phyloP scores from a whole-genome alignment of 169 alveolate species.

The Plasmodium relictum region DNA sequence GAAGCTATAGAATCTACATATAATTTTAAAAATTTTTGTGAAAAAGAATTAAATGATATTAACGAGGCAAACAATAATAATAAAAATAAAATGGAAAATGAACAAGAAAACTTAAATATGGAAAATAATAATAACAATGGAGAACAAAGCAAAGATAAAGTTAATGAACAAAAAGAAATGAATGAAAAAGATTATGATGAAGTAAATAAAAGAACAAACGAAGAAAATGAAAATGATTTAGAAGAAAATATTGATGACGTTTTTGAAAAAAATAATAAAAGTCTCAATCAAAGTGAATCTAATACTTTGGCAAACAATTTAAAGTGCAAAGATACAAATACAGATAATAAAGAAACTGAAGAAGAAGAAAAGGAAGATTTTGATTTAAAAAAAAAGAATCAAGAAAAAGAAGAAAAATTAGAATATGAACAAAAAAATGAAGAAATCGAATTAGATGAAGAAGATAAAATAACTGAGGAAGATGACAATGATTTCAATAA shows the following conservation, averaged over 20 bases:
- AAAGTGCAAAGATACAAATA: constrained; percentile 10
- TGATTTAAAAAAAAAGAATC: constrained; percentile 65
- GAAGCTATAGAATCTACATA: constrained; percentile 84
- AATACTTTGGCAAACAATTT: neutral
- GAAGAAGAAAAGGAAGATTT: constrained; percentile 32
- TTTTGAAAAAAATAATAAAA: constrained; percentile 56
- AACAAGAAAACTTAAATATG: constrained; percentile 80
- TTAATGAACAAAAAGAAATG: constrained; percentile 37
- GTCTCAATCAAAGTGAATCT: constrained; percentile 34
- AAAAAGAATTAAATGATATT: constrained; percentile 81
- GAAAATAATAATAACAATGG: constrained; percentile 73
- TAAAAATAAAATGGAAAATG: constrained; percentile 75
- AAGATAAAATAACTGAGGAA: neutral
- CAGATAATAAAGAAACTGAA: constrained; percentile 5
- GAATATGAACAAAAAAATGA: neutral
- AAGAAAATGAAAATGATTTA: constrained; percentile 22
- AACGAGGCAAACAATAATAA: constrained; percentile 83
- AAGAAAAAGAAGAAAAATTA: constrained; percentile 44
- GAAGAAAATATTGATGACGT: constrained; percentile 81
- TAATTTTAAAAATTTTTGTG: constrained; percentile 84
- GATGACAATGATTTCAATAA: neutral
- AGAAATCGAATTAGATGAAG: neutral
- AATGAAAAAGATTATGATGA: constrained; percentile 81
- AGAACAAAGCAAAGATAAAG: constrained; percentile 77
- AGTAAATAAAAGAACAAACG: constrained; percentile 42